Evolutionary conservation across 352 stramenopile genomes (phyloP).

Genomic region (Phytopythium litorale): DNA sequence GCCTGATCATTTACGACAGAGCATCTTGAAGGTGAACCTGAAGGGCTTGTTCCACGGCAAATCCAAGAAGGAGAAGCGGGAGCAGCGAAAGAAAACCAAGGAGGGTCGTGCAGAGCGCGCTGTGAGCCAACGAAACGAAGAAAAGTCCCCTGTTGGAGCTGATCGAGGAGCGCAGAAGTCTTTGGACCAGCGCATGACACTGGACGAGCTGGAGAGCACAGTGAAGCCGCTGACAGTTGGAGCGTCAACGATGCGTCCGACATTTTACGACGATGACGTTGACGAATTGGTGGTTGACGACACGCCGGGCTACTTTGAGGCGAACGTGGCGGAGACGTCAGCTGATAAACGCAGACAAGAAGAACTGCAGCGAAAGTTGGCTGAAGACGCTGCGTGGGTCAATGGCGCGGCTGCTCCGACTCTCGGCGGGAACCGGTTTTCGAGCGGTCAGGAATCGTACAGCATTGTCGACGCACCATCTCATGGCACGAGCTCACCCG

Average conservation of each 20-base stretch:
- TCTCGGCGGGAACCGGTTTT: constrained; percentile 16
- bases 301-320: constrained; percentile 55
- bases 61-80: constrained; percentile 12
- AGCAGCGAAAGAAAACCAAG: constrained; percentile 2
- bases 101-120: not conserved
- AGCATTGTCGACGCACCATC: constrained; percentile 49
- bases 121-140: constrained; percentile 8
- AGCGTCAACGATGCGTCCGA: constrained; percentile 10
- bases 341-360: constrained; percentile 23
- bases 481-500: constrained; percentile 22
- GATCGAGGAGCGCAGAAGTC: constrained; percentile 7
- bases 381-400: constrained; percentile 19
- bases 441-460: constrained; percentile 44
- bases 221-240: not conserved
- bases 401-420: constrained; percentile 18
- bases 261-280: constrained; percentile 43
- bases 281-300: constrained; percentile 62
- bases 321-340: constrained; percentile 15
- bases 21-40: constrained; percentile 28
- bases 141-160: constrained; percentile 6
- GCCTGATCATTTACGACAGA: constrained; percentile 5
- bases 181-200: constrained; percentile 13
- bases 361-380: constrained; percentile 17
- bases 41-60: constrained; percentile 34
- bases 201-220: constrained; percentile 23